Conservation (phyloP, 2,329 filamentous ascomycete species). For the Lasiodiplodia hormozganensis region DNA sequence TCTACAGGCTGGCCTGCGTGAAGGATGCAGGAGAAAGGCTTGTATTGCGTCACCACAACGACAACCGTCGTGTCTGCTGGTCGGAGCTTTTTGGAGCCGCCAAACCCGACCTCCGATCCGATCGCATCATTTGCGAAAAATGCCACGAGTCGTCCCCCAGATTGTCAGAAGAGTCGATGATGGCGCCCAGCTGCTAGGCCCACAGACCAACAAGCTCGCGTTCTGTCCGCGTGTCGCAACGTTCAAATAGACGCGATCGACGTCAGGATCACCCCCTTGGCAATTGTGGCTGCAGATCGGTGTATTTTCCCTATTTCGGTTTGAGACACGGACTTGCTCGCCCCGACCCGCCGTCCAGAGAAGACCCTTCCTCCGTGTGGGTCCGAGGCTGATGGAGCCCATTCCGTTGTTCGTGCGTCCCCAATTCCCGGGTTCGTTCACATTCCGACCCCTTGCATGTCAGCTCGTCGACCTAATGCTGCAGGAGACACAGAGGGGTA, state of each 20-base stretch:
- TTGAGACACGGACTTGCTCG: slow-evolving; percentile 3
- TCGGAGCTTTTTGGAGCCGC: slow-evolving; percentile 8
- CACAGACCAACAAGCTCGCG: background rate
- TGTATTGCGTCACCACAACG: slow-evolving; percentile 21
- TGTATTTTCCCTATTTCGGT: background rate
- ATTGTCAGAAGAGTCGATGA: background rate
- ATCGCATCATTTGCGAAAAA: background rate
- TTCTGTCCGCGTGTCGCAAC: slow-evolving; percentile 7
- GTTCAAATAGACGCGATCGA: slow-evolving; percentile 20
- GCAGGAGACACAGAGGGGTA: background rate
- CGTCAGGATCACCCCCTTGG: slow-evolving; percentile 16
- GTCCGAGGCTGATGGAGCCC: background rate
- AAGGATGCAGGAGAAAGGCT: slow-evolving; percentile 5
- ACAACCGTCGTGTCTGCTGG: background rate
- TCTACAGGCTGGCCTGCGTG: background rate
- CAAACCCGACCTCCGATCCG: slow-evolving; percentile 4
- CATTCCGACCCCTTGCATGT: background rate
- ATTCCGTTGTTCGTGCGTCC: background rate
- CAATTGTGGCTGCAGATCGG: background rate
- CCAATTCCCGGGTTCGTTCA: background rate
- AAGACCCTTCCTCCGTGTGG: slow-evolving; percentile 7
- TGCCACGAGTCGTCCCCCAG: background rate
- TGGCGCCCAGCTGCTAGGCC: slow-evolving; percentile 21
- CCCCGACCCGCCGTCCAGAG: background rate
- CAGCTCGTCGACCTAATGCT: background rate